A percentile compares a stretch with the other conserved stretches of the same genome.
phyloP scores from a whole-genome alignment of 805 yeast species.

The Debaryomyces castellii region DNA sequence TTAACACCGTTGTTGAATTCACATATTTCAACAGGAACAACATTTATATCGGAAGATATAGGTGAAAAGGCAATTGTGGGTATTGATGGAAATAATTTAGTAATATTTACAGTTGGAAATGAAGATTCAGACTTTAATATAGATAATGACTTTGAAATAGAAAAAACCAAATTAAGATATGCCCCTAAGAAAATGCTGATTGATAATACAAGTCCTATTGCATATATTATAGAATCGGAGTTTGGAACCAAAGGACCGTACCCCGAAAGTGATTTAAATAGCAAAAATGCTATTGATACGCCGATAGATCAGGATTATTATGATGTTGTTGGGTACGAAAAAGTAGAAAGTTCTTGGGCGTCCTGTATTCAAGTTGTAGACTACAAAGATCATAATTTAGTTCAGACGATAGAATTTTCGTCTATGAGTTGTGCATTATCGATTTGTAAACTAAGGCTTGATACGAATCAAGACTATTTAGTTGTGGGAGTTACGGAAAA shows the following conservation, averaged over 20 bases:
- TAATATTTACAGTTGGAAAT: conserved; percentile 55
- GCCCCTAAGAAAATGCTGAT: conserved; percentile 47
- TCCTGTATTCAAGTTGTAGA: conserved; percentile 56
- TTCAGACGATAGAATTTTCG: conserved; percentile 45
- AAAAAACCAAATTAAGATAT: conserved; percentile 43
- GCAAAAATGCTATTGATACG: neutral
- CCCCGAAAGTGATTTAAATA: conserved; percentile 6
- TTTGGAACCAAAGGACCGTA: conserved; percentile 31
- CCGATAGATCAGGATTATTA: conserved; percentile 27
- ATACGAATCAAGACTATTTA: conserved; percentile 29
- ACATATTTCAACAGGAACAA: conserved; percentile 44
- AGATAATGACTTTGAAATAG: conserved; percentile 24
- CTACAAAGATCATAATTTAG: conserved; percentile 26
- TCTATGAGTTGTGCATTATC: conserved; percentile 44
- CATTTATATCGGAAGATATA: conserved; percentile 63
- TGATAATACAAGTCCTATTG: conserved; percentile 20
- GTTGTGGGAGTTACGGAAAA: conserved; percentile 45
- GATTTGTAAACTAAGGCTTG: conserved; percentile 32
- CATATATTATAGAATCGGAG: conserved; percentile 50
- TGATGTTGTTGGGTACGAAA: conserved; percentile 47
- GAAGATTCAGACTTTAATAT: conserved; percentile 27
- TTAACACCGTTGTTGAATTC: conserved; percentile 49
- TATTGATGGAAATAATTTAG: conserved; percentile 48
- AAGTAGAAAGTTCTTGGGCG: conserved; percentile 37
- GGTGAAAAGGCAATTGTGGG: conserved; percentile 66